These are phyloP conservation scores for Thielaviopsis euricoi DNA, from an alignment of 2,329 filamentous ascomycete species.

Conservation along the genomic window DNA sequence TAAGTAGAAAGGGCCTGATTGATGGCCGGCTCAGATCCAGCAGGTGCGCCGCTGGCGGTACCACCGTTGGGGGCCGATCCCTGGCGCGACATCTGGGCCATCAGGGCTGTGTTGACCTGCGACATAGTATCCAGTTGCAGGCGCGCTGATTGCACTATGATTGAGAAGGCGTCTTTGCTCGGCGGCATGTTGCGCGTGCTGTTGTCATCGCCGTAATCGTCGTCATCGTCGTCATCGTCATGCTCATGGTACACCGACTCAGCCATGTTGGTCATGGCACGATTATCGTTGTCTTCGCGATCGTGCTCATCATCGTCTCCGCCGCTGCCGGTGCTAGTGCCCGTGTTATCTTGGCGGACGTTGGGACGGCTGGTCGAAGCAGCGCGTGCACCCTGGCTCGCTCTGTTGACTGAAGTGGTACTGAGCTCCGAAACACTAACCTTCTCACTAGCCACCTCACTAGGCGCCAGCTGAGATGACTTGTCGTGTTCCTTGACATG, in stretches of 20 bases:
- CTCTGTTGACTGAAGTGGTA: constrained; percentile 4
- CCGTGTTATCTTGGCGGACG: constrained; percentile 9
- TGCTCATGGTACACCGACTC: constrained; percentile 23
- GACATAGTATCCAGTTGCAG: constrained; percentile 82
- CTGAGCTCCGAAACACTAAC: constrained; percentile 30
- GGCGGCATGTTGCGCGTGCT: constrained; percentile 60
- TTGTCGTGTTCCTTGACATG: constrained; percentile 64
- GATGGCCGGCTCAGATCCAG: constrained; percentile 58
- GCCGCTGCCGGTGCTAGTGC: constrained; percentile 23
- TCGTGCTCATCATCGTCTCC: constrained; percentile 32
- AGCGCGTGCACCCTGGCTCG: constrained; percentile 16
- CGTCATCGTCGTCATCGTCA: constrained; percentile 53
- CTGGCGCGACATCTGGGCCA: constrained; percentile 35
- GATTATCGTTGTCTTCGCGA: constrained; percentile 28
- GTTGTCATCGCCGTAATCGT: constrained; percentile 57
- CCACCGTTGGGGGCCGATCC: not conserved
- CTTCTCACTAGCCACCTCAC: constrained; percentile 33
- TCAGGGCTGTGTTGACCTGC: constrained; percentile 71
- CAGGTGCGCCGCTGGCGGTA: constrained; percentile 22
- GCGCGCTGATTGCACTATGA: constrained; percentile 88
- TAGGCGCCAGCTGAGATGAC: constrained; percentile 28
- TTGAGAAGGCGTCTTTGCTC: constrained; percentile 88
- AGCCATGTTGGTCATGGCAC: constrained; percentile 21
- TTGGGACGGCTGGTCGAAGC: constrained; percentile 6
- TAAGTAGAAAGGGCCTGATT: constrained; percentile 69